phyloP scores from a whole-genome alignment of 2,329 filamentous ascomycete species.

The Aspergillus caelatus region DNA sequence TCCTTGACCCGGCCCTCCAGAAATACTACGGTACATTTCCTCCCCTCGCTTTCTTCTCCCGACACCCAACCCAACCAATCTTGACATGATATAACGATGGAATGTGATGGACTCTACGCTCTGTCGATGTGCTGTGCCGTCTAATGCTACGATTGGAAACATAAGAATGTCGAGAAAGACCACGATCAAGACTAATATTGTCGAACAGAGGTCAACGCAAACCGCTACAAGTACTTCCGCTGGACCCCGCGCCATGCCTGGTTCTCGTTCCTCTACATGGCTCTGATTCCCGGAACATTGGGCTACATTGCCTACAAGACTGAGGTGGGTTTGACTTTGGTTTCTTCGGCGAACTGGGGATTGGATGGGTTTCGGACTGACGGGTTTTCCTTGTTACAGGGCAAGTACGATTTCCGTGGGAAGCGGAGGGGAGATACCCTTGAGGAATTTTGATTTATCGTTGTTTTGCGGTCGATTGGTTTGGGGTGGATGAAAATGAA shows the following conservation, averaged over 20 bases:
- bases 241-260: conserved; percentile 84
- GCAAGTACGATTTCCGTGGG: conserved; percentile 80
- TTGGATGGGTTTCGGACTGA: conserved; percentile 8
- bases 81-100: not conserved
- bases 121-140: not conserved
- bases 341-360: not conserved
- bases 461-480: not conserved
- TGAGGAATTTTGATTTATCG: conserved; percentile 65
- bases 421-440: conserved; percentile 89
- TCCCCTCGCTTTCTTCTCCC: conserved; percentile 18
- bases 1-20: conserved; percentile 49
- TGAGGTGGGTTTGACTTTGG: conserved; percentile 69
- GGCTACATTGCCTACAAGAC: conserved; percentile 75
- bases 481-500: conserved; percentile 20
- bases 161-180: not conserved
- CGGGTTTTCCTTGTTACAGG: conserved; percentile 56
- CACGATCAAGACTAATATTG: not conserved
- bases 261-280: conserved; percentile 76
- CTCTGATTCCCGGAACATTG: conserved; percentile 70
- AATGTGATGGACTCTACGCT: not conserved
- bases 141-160: not conserved
- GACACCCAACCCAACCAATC: not conserved
- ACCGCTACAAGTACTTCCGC: conserved; percentile 92
- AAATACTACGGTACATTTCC: conserved; percentile 53
- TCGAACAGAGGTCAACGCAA: conserved; percentile 72